Evolutionary conservation across 768 basidiomycete genomes (phyloP).

Genomic region (Tricholoma matsutake): DNA sequence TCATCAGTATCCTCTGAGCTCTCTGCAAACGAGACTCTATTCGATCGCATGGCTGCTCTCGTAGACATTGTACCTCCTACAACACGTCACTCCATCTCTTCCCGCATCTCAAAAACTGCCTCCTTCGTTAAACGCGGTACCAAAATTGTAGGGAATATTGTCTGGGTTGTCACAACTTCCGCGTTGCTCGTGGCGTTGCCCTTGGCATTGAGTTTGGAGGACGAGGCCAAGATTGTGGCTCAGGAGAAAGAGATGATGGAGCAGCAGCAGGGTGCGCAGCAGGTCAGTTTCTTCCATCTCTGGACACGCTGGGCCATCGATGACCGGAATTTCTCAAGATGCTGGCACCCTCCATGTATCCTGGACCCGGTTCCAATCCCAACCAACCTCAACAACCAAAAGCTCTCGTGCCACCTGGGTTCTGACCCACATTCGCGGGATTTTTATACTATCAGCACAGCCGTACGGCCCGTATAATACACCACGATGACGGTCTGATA

Average conservation of each 20-base stretch:
- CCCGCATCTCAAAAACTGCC: conserved; percentile 57
- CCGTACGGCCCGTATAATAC: conserved; percentile 8
- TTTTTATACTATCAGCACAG: conserved; percentile 12
- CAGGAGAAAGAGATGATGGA: conserved; percentile 94
- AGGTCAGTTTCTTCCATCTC: conserved; percentile 47
- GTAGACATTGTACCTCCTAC: conserved; percentile 94
- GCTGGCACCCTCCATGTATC: conserved; percentile 65
- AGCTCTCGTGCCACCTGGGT: conserved; percentile 81
- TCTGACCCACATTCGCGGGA: conserved; percentile 42
- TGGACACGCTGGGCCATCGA: conserved; percentile 8
- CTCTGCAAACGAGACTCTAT: conserved; percentile 74
- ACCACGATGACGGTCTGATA: conserved; percentile 17
- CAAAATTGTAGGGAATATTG: conserved; percentile 79
- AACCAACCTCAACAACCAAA: conserved; percentile 45
- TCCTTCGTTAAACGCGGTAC: conserved; percentile 63
- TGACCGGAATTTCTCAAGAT: conserved; percentile 46
- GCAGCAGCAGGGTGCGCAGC: conserved; percentile 90
- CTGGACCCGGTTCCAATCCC: conserved; percentile 32
- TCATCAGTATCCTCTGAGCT: conserved; percentile 74
- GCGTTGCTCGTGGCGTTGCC: conserved; percentile 93
- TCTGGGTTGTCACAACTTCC: conserved; percentile 94
- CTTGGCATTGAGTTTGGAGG: conserved; percentile 89
- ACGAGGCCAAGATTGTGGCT: conserved; percentile 90
- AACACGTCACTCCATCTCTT: conserved; percentile 73
- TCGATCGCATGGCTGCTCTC: conserved; percentile 87